Evolutionary conservation across 2,329 filamentous ascomycete species (phyloP).

Genomic region (Ploettnerulaceae sp.): DNA sequence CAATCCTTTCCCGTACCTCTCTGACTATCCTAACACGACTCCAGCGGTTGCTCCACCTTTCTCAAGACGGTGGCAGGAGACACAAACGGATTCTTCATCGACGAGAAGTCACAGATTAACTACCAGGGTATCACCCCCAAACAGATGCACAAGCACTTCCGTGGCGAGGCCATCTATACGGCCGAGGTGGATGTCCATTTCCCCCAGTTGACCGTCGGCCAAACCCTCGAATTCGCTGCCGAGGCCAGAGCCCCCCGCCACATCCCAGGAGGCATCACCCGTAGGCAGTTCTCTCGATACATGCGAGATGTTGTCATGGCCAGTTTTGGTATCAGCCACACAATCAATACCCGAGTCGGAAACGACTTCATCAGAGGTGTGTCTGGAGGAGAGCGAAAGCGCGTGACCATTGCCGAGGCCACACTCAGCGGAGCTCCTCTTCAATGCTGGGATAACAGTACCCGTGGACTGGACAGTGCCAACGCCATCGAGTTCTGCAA

Average conservation of each 20-base stretch:
- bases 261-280: slow-evolving; percentile 53
- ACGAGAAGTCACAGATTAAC: slow-evolving; percentile 47
- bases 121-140: slow-evolving; percentile 56
- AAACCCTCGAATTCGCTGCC: slow-evolving; percentile 69
- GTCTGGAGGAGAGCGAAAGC: slow-evolving; percentile 66
- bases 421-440: slow-evolving; percentile 52
- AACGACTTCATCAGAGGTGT: slow-evolving; percentile 66
- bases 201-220: slow-evolving; percentile 65
- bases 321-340: slow-evolving; percentile 66
- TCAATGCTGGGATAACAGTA: slow-evolving; percentile 73
- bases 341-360: slow-evolving; percentile 66
- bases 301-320: slow-evolving; percentile 57
- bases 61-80: slow-evolving; percentile 53
- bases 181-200: slow-evolving; percentile 73
- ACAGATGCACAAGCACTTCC: slow-evolving; percentile 47
- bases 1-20: background rate
- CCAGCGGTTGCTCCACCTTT: slow-evolving; percentile 54
- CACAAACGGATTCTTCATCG: slow-evolving; percentile 50
- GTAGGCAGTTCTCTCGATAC: slow-evolving; percentile 44
- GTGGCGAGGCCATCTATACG: slow-evolving; percentile 65
- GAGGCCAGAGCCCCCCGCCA: slow-evolving; percentile 62
- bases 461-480: slow-evolving; percentile 66
- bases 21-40: background rate
- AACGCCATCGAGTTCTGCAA: slow-evolving; percentile 70
- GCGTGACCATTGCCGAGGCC: slow-evolving; percentile 76